A percentile compares a stretch with the other conserved stretches of the same genome.
Conservation (phyloP, 2,329 filamentous ascomycete species). For the Pezicula neosporulosa region DNA sequence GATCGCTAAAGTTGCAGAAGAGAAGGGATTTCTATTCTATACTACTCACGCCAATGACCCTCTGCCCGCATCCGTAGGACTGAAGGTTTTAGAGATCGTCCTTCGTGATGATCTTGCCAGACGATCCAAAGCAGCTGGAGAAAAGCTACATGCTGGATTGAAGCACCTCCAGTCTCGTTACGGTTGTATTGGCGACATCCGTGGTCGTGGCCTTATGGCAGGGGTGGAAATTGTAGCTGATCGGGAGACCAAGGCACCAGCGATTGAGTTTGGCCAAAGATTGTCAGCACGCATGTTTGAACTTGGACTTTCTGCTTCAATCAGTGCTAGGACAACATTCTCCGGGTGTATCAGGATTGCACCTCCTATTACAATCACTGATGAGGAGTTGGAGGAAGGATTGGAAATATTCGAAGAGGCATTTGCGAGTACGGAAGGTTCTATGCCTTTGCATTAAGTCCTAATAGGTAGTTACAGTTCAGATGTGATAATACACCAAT, state of each 20-base stretch:
- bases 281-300: slow-evolving; percentile 46
- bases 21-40: slow-evolving; percentile 51
- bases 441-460: too few species aligned
- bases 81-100: slow-evolving; percentile 60
- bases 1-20: slow-evolving; percentile 45
- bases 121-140: slow-evolving; percentile 42
- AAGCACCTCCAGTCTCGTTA: slow-evolving; percentile 46
- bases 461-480: too few species aligned
- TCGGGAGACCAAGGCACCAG: slow-evolving; percentile 42
- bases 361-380: slow-evolving; percentile 55
- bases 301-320: slow-evolving; percentile 53
- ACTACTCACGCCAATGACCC: slow-evolving; percentile 64
- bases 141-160: slow-evolving; percentile 41
- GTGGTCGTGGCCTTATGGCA: slow-evolving; percentile 54
- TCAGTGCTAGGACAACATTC: slow-evolving; percentile 50
- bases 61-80: slow-evolving; percentile 54
- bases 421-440: too few species aligned
- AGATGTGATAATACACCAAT: too few species aligned
- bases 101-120: slow-evolving; percentile 48
- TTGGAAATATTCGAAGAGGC: slow-evolving; percentile 54
- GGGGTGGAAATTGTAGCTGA: slow-evolving; percentile 56
- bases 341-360: slow-evolving; percentile 56
- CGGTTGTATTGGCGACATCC: slow-evolving; percentile 58
- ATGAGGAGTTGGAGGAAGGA: slow-evolving; percentile 46
- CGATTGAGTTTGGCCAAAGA: slow-evolving; percentile 40